Conservation (phyloP, 2,329 filamentous ascomycete species). For the Botrytis elliptica region DNA sequence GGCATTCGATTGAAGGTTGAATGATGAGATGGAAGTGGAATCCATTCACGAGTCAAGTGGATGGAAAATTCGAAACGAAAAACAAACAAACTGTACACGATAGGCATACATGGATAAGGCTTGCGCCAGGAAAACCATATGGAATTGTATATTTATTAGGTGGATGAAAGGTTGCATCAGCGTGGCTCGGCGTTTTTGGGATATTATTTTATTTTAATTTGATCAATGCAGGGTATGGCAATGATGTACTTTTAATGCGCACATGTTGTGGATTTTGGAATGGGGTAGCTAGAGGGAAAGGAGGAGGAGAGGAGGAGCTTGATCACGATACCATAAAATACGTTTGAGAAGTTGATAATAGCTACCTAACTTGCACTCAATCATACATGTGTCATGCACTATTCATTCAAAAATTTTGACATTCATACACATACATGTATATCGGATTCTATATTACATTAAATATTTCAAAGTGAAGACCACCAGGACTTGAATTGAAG, state of each 20-base stretch:
- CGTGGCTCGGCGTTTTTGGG: constrained; percentile 15
- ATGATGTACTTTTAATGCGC: neutral
- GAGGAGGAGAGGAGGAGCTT: neutral
- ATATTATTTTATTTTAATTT: neutral
- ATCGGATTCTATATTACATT: neutral
- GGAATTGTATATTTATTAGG: neutral
- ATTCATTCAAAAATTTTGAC: neutral
- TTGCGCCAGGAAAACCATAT: neutral
- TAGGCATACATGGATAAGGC: neutral
- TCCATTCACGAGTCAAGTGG: neutral
- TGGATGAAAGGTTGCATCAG: neutral
- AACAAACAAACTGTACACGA: neutral
- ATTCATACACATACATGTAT: neutral
- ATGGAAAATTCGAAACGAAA: neutral
- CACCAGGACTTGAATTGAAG: too few species aligned
- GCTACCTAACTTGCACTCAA: neutral
- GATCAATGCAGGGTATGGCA: neutral
- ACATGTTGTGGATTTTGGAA: neutral
- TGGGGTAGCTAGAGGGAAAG: neutral
- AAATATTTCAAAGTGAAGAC: neutral
- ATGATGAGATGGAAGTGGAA: neutral
- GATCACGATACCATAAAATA: neutral
- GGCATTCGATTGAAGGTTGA: neutral
- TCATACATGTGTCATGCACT: neutral
- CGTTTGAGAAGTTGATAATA: neutral